Evolutionary conservation across 2,329 filamentous ascomycete species (phyloP).

Genomic region (Colletotrichum orbiculare): DNA sequence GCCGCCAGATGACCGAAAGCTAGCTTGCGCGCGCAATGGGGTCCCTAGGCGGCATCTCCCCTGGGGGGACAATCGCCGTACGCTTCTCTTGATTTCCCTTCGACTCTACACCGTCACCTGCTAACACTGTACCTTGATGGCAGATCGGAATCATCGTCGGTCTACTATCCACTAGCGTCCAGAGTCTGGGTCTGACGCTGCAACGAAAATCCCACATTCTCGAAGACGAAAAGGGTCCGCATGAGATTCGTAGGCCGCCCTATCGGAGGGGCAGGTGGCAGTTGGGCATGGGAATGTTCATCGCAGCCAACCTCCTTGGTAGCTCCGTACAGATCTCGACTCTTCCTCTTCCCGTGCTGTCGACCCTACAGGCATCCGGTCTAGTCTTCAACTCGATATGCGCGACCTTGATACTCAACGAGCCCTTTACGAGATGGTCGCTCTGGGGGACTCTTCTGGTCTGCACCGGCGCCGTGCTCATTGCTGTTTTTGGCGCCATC

Average conservation of each 20-base stretch:
- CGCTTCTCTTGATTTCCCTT: conserved; percentile 45
- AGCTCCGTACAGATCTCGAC: conserved; percentile 98
- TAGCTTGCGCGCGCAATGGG: conserved; percentile 68
- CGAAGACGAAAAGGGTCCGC: conserved; percentile 90
- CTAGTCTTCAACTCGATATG: conserved; percentile 99
- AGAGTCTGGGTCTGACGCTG: conserved; percentile 93
- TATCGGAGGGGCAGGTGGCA: conserved; percentile 95
- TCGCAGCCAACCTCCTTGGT: conserved; percentile 91
- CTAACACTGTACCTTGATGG: conserved; percentile 29
- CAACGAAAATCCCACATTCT: conserved; percentile 98
- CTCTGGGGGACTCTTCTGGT: conserved; percentile 90
- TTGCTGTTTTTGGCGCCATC: conserved; percentile 93
- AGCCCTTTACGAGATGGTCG: conserved; percentile 96
- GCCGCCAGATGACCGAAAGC: conserved; percentile 60
- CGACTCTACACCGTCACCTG: conserved; percentile 2
- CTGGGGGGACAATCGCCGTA: conserved; percentile 81
- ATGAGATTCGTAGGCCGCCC: conserved; percentile 84
- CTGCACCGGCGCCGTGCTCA: conserved; percentile 87
- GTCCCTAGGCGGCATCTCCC: conserved; percentile 79
- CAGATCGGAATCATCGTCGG: conserved; percentile 94
- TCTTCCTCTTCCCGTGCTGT: conserved; percentile 91
- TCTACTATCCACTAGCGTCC: conserved; percentile 90
- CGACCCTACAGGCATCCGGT: conserved; percentile 93
- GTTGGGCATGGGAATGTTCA: conserved; percentile 96
- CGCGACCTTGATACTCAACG: conserved; percentile 89